Percentiles rank a stretch among this genome's conserved stretches.
Conservation (phyloP, 2,329 filamentous ascomycete species). For the Zymoseptoria passerinii region DNA sequence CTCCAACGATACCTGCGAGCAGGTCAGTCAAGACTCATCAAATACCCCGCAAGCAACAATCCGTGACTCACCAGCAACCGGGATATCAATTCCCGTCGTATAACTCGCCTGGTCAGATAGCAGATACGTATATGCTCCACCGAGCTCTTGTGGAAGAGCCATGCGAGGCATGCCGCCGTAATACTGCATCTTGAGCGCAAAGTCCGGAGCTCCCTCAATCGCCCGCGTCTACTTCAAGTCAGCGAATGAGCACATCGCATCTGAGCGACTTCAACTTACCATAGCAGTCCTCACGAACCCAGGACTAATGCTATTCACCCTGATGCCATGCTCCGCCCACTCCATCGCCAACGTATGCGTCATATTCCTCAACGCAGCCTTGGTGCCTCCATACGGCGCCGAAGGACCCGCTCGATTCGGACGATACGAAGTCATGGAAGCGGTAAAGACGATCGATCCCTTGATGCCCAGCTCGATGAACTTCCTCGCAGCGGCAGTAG, state of each 20-base stretch:
- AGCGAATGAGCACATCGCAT: neutral
- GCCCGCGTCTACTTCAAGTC: neutral
- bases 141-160: slow-evolving; percentile 44
- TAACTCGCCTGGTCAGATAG: slow-evolving; percentile 41
- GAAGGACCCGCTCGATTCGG: slow-evolving; percentile 32
- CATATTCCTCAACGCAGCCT: slow-evolving; percentile 38
- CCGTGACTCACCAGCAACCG: slow-evolving; percentile 35
- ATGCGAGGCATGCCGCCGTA: slow-evolving; percentile 47
- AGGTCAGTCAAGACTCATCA: neutral
- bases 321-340: slow-evolving; percentile 28
- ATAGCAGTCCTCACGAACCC: slow-evolving; percentile 33
- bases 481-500: slow-evolving; percentile 35
- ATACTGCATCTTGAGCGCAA: slow-evolving; percentile 42
- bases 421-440: slow-evolving; percentile 41
- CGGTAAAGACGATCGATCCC: slow-evolving; percentile 40
- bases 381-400: slow-evolving; percentile 36
- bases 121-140: slow-evolving; percentile 43
- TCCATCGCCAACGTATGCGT: slow-evolving; percentile 32
- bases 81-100: slow-evolving; percentile 44
- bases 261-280: slow-evolving; percentile 8
- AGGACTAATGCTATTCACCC: slow-evolving; percentile 28
- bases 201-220: neutral
- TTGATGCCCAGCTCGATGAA: slow-evolving; percentile 41
- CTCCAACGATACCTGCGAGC: slow-evolving; percentile 28
- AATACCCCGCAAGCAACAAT: slow-evolving; percentile 9